These are phyloP conservation scores for Xerocomellus amylosporus DNA, from an alignment of 768 basidiomycete species.

Conservation along the genomic window DNA sequence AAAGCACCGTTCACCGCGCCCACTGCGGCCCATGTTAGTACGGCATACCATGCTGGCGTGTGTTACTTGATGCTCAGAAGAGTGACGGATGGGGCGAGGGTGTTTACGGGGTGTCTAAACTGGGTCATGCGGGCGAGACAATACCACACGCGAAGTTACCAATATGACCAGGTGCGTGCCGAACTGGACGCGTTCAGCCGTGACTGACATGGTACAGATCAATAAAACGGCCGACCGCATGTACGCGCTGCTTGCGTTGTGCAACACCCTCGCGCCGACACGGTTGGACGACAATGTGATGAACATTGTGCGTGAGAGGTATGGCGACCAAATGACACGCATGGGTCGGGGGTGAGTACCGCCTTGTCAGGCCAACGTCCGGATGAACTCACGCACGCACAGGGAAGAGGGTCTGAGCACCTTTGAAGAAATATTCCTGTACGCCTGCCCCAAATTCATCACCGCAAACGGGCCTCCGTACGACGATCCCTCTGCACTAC, in stretches of 20 bases:
- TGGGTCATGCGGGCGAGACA: conserved; percentile 96
- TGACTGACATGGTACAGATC: conserved; percentile 50
- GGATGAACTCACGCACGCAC: background rate
- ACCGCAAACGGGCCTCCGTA: conserved; percentile 92
- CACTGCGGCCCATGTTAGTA: conserved; percentile 94
- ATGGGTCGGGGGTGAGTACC: conserved; percentile 76
- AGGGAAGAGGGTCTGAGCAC: conserved; percentile 64
- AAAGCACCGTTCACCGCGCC: conserved; percentile 93
- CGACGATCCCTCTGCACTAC: conserved; percentile 68
- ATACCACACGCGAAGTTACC: conserved; percentile 94
- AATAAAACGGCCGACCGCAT: conserved; percentile 97
- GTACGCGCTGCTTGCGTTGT: conserved; percentile 94
- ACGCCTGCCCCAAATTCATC: conserved; percentile 97
- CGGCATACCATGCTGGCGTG: conserved; percentile 95
- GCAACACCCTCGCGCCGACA: conserved; percentile 89
- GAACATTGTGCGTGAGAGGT: conserved; percentile 88
- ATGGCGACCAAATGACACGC: conserved; percentile 85
- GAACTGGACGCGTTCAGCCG: background rate
- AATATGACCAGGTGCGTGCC: conserved; percentile 80
- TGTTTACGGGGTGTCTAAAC: conserved; percentile 89
- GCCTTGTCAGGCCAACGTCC: background rate
- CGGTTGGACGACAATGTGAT: conserved; percentile 93
- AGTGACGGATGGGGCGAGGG: conserved; percentile 93
- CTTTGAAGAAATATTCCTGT: conserved; percentile 68
- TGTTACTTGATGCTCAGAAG: conserved; percentile 94